Percentiles rank a stretch among this genome's conserved stretches.
phyloP scores from a whole-genome alignment of 2,329 filamentous ascomycete species.

The Tolypocladium nubicola region DNA sequence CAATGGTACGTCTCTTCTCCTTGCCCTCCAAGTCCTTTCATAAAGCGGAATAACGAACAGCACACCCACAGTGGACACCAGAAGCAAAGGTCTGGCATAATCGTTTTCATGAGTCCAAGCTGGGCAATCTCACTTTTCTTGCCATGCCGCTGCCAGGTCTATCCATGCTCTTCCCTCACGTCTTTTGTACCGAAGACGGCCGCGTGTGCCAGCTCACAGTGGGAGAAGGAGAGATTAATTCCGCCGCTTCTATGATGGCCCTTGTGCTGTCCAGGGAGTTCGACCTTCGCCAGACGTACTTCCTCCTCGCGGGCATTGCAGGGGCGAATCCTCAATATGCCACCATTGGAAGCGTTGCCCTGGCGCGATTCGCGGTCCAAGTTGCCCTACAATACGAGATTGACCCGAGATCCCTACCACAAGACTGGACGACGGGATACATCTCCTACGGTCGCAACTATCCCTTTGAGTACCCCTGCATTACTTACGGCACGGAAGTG shows the following conservation, averaged over 20 bases:
- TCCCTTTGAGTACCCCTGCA: constrained; percentile 46
- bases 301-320: constrained; percentile 61
- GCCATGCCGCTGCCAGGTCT: constrained; percentile 51
- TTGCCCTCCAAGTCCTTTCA: not conserved
- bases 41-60: not conserved
- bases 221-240: constrained; percentile 66
- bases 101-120: constrained; percentile 30
- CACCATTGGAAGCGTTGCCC: constrained; percentile 55
- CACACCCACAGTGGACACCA: constrained; percentile 39
- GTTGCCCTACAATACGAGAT: constrained; percentile 69
- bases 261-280: constrained; percentile 52
- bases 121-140: constrained; percentile 44
- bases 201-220: constrained; percentile 59
- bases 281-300: constrained; percentile 58
- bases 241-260: constrained; percentile 54
- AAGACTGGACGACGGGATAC: constrained; percentile 57
- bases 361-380: constrained; percentile 61
- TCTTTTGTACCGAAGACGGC: constrained; percentile 51
- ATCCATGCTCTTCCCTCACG: constrained; percentile 53
- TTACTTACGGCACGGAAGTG: constrained; percentile 58
- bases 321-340: constrained; percentile 61
- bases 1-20: not conserved
- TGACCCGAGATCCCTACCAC: constrained; percentile 56
- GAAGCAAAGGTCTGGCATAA: constrained; percentile 53
- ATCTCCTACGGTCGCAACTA: constrained; percentile 48